phyloP scores from a whole-genome alignment of 2,329 filamentous ascomycete species.

The Talaromyces sp. region DNA sequence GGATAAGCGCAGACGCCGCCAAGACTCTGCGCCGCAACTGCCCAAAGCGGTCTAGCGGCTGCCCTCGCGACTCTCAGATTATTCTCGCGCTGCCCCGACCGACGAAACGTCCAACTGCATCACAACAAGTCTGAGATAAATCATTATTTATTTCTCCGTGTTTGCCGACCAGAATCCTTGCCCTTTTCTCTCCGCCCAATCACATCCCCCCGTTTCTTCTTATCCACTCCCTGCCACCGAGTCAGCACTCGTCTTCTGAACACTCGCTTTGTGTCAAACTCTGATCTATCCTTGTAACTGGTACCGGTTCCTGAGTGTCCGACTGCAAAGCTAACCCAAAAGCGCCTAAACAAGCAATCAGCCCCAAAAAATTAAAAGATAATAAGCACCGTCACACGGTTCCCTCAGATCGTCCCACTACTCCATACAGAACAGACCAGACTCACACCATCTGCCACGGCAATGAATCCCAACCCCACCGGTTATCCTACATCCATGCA shows the following conservation, averaged over 20 bases:
- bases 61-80: background rate
- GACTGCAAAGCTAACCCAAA: background rate
- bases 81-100: background rate
- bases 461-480: conserved; percentile 29
- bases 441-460: conserved; percentile 6
- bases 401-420: conserved; percentile 1
- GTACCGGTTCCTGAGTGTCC: background rate
- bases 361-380: too few species aligned
- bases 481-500: conserved; percentile 23
- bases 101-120: background rate
- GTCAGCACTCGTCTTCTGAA: background rate
- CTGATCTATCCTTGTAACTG: background rate
- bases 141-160: background rate
- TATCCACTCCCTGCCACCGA: background rate
- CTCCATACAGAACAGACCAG: background rate
- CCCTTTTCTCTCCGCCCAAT: background rate
- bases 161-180: background rate
- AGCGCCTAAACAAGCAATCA: background rate
- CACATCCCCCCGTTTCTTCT: background rate
- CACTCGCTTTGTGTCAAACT: conserved; percentile 1
- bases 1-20: background rate
- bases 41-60: background rate
- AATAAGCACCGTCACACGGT: background rate
- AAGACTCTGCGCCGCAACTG: background rate
- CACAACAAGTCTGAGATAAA: background rate